Conservation (phyloP, 306 rosid genomes). For the Pachyrhizus erosus region DNA sequence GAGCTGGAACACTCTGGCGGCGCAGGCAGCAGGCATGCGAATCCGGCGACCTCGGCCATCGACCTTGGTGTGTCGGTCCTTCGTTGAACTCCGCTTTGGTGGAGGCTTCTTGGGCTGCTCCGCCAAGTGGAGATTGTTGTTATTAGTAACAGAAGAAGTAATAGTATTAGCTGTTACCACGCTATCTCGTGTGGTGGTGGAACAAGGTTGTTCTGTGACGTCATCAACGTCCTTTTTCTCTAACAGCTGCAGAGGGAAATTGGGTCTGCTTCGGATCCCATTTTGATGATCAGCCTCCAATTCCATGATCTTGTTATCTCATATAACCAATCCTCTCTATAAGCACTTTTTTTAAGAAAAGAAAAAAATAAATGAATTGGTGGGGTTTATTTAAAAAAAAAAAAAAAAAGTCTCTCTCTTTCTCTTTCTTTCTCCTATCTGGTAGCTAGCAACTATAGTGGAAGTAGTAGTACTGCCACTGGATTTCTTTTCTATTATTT, state of each 20-base stretch:
- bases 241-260: constrained; percentile 88
- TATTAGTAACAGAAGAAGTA: neutral
- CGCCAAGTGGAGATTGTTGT: neutral
- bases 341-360: constrained; percentile 20
- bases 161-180: neutral
- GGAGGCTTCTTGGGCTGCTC: constrained; percentile 60
- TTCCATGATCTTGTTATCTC: constrained; percentile 74
- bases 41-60: constrained; percentile 98
- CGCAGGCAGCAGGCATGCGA: constrained; percentile 98
- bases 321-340: constrained; percentile 44
- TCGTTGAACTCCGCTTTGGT: constrained; percentile 74
- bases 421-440: constrained; percentile 11
- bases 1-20: constrained; percentile 93
- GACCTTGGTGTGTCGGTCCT: constrained; percentile 91
- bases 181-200: constrained; percentile 45
- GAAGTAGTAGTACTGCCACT: constrained; percentile 37
- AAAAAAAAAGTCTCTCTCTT: neutral
- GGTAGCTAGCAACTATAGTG: constrained; percentile 40
- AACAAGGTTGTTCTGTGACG: constrained; percentile 47
- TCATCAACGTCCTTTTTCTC: constrained; percentile 64
- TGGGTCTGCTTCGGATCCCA: constrained; percentile 82
- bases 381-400: constrained; percentile 40
- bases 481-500: constrained; percentile 8
- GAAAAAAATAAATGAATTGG: constrained; percentile 26
- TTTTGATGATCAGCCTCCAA: constrained; percentile 79